phyloP scores from a whole-genome alignment of 352 stramenopile genomes.

The Pythium chondricola region DNA sequence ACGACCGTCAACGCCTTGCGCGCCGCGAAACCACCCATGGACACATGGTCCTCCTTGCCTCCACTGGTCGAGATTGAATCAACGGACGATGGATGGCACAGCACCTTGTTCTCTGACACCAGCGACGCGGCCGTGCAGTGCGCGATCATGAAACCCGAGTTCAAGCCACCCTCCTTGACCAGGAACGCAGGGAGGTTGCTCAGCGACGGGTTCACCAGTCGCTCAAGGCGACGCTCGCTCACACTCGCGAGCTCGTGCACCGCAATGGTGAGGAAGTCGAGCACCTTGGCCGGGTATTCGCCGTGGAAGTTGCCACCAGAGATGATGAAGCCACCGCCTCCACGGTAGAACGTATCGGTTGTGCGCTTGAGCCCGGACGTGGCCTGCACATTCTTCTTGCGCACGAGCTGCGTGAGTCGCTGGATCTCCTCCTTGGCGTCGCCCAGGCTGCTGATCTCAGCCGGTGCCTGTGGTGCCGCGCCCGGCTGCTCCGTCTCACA shows the following conservation, averaged over 20 bases:
- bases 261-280: slow-evolving; percentile 87
- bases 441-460: slow-evolving; percentile 54
- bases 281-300: slow-evolving; percentile 86
- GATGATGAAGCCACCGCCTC: slow-evolving; percentile 78
- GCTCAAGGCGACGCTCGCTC: slow-evolving; percentile 82
- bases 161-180: slow-evolving; percentile 78
- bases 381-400: slow-evolving; percentile 44
- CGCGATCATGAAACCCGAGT: slow-evolving; percentile 90
- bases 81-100: slow-evolving; percentile 80
- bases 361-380: slow-evolving; percentile 67
- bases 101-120: slow-evolving; percentile 88
- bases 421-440: slow-evolving; percentile 75
- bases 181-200: slow-evolving; percentile 84
- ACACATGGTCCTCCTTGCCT: slow-evolving; percentile 88
- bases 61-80: slow-evolving; percentile 87
- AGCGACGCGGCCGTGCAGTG: slow-evolving; percentile 83
- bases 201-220: slow-evolving; percentile 82
- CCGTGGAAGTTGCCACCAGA: slow-evolving; percentile 89
- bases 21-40: slow-evolving; percentile 81
- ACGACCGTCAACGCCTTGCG: slow-evolving; percentile 83
- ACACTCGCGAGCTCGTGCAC: slow-evolving; percentile 83
- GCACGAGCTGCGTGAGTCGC: slow-evolving; percentile 50
- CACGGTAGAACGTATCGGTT: slow-evolving; percentile 77
- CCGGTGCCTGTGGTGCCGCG: slow-evolving; percentile 14
- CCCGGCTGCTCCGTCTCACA: slow-evolving; percentile 26